Percentiles rank a stretch among this genome's conserved stretches.
These are phyloP conservation scores for Orbilia brochopaga DNA, from an alignment of 2,329 filamentous ascomycete genomes.

Conservation along the genomic window DNA sequence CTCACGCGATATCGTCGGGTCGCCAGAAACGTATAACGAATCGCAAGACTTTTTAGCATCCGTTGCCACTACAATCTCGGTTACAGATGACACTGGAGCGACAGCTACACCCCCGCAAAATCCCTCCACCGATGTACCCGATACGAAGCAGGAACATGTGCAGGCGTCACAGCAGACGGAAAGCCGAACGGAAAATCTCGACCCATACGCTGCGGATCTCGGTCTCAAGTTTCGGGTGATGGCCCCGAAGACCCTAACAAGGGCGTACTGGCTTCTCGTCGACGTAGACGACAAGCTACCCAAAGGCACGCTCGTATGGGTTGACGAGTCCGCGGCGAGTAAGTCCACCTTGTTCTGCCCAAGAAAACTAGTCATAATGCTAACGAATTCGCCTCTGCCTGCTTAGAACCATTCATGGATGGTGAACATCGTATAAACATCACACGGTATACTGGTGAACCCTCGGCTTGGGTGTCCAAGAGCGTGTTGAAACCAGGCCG, in stretches of 20 bases:
- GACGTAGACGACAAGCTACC: conserved; percentile 17
- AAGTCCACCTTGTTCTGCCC: not conserved
- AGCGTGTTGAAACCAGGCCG: conserved; percentile 39
- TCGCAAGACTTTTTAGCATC: not conserved
- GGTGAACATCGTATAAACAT: conserved; percentile 17
- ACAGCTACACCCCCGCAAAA: not conserved
- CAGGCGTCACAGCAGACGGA: not conserved
- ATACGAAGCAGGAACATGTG: not conserved
- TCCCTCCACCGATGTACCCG: not conserved
- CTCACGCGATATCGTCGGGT: conserved; percentile 18
- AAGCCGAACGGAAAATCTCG: not conserved
- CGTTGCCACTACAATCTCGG: not conserved
- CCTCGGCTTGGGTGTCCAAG: conserved; percentile 35
- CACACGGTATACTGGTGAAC: conserved; percentile 13
- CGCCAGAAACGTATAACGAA: conserved; percentile 31
- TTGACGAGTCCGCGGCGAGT: conserved; percentile 39
- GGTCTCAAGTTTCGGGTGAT: conserved; percentile 21
- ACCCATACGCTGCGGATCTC: not conserved
- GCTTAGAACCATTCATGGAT: conserved; percentile 29
- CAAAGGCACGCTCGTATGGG: conserved; percentile 42
- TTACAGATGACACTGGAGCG: not conserved
- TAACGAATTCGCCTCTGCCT: not conserved
- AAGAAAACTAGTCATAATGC: not conserved
- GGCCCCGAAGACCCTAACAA: conserved; percentile 5
- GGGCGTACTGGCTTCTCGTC: conserved; percentile 32